These are phyloP conservation scores for Colletotrichum endophyticum DNA, from an alignment of 2,329 filamentous ascomycete genomes.

Conservation along the genomic window DNA sequence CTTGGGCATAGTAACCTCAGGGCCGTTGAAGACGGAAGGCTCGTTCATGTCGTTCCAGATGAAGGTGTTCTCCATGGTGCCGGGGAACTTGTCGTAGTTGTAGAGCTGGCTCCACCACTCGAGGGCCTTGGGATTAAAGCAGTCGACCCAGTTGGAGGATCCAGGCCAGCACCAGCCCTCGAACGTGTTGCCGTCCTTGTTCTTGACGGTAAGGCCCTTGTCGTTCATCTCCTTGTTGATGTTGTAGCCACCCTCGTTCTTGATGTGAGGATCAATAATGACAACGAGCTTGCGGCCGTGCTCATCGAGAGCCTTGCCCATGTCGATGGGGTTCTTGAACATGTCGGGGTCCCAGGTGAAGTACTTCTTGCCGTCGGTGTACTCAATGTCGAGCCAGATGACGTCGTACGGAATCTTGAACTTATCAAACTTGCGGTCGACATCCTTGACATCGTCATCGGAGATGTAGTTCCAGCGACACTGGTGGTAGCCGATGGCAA, in stretches of 20 bases:
- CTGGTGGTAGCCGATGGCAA: conserved; percentile 93
- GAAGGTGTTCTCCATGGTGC: conserved; percentile 84
- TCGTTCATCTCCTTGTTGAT: conserved; percentile 83
- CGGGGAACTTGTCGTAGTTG: conserved; percentile 87
- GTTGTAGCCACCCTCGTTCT: conserved; percentile 81
- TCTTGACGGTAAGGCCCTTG: conserved; percentile 82
- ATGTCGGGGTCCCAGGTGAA: conserved; percentile 95
- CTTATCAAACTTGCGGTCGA: conserved; percentile 96
- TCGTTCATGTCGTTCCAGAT: conserved; percentile 99
- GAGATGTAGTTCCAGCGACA: conserved; percentile 99
- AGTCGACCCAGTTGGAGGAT: conserved; percentile 94
- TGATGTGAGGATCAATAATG: conserved; percentile 98
- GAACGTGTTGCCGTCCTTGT: conserved; percentile 88
- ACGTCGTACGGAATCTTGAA: conserved; percentile 96
- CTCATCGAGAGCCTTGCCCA: conserved; percentile 86
- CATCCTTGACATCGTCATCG: conserved; percentile 95
- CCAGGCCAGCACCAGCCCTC: conserved; percentile 99
- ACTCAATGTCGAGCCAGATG: conserved; percentile 99
- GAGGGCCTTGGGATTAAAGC: conserved; percentile 89
- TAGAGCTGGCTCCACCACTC: conserved; percentile 93
- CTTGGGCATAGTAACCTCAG: conserved; percentile 98
- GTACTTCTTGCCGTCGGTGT: conserved; percentile 96
- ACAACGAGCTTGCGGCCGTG: conserved; percentile 89
- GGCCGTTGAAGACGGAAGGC: conserved; percentile 97
- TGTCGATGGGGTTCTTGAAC: conserved; percentile 83